A percentile compares a stretch with the other conserved stretches of the same genome.
These are phyloP conservation scores for Colletotrichum neosansevieriae DNA, from an alignment of 2,329 filamentous ascomycete genomes.

Conservation along the genomic window DNA sequence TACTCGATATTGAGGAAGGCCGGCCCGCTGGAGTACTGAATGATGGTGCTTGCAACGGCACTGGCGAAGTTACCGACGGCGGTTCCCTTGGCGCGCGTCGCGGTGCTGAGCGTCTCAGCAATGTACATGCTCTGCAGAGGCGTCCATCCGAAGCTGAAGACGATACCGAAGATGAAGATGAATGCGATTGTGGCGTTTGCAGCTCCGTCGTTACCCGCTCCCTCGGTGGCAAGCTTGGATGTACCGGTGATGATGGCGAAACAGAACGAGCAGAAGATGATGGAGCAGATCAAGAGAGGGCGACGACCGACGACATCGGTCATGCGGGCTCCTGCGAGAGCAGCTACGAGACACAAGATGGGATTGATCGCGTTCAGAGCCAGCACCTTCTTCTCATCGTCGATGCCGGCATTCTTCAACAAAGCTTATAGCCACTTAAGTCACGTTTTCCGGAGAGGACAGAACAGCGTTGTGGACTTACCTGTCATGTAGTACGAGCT, in stretches of 20 bases:
- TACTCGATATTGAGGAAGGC: constrained; percentile 58
- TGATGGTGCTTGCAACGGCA: constrained; percentile 52
- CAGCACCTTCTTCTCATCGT: constrained; percentile 58
- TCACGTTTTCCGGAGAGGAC: no score
- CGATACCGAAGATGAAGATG: constrained; percentile 65
- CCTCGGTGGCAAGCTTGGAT: constrained; percentile 55
- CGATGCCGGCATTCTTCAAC: constrained; percentile 65
- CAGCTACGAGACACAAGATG: constrained; percentile 62
- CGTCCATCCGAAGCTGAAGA: constrained; percentile 65
- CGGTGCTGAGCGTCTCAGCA: constrained; percentile 59
- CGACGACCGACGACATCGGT: constrained; percentile 70
- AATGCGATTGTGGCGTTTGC: constrained; percentile 62
- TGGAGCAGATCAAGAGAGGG: constrained; percentile 62
- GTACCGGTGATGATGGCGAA: constrained; percentile 64
- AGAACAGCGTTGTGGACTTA: not conserved
- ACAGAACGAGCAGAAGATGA: constrained; percentile 59
- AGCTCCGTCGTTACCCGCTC: constrained; percentile 50
- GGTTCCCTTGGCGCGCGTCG: constrained; percentile 59
- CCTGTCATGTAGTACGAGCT: constrained; percentile 57
- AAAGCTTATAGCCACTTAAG: constrained; percentile 42
- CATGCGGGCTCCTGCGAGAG: constrained; percentile 66
- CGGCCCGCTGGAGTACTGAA: constrained; percentile 59
- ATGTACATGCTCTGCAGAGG: constrained; percentile 64
- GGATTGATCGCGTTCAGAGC: constrained; percentile 66
- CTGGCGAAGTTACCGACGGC: constrained; percentile 57